These are phyloP conservation scores for Meira nashicola DNA, from an alignment of 1,284 basidiomycete genomes.

Conservation along the genomic window DNA sequence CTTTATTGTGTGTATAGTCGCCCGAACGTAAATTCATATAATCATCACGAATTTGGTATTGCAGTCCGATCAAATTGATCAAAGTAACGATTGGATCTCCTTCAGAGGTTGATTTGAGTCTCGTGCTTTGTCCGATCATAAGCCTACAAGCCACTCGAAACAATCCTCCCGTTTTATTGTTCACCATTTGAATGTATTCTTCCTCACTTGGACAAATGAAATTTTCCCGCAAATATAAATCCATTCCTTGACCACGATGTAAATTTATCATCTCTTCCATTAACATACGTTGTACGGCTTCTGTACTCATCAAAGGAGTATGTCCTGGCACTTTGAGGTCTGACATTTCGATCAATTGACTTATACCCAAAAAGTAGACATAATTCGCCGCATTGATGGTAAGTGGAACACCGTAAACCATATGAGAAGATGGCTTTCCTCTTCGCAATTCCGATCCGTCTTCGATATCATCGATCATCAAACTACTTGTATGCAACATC, in stretches of 20 bases:
- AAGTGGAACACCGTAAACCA: conserved; percentile 90
- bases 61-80: conserved; percentile 87
- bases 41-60: conserved; percentile 95
- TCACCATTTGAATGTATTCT: conserved; percentile 92
- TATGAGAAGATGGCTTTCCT: conserved; percentile 83
- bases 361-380: conserved; percentile 70
- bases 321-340: neutral
- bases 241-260: conserved; percentile 91
- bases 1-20: conserved; percentile 84
- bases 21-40: conserved; percentile 88
- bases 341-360: conserved; percentile 61
- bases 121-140: conserved; percentile 70
- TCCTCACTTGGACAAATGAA: conserved; percentile 88
- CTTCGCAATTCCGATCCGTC: conserved; percentile 85
- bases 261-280: conserved; percentile 72
- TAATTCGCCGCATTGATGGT: conserved; percentile 98
- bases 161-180: conserved; percentile 96
- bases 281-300: conserved; percentile 25
- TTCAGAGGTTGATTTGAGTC: neutral
- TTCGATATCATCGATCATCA: conserved; percentile 98
- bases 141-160: conserved; percentile 88
- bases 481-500: conserved; percentile 89
- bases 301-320: neutral
- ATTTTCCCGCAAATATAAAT: conserved; percentile 89
- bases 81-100: conserved; percentile 61